Conservation (phyloP, 768 basidiomycete species). For the Tylopilus intermedius region DNA sequence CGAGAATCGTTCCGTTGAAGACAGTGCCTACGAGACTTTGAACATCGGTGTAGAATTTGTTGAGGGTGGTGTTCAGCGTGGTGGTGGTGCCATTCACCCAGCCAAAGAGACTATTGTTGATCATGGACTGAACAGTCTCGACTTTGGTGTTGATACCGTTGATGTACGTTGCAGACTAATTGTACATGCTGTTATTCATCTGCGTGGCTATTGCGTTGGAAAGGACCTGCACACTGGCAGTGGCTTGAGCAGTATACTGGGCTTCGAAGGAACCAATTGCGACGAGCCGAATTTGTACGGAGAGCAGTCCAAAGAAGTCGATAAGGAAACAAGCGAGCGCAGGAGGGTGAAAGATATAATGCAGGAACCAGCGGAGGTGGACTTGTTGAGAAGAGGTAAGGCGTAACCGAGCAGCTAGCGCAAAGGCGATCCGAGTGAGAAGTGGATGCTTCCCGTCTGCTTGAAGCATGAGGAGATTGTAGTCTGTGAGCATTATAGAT, state of each 20-base stretch:
- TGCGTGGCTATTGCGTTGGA: constrained; percentile 68
- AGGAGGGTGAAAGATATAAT: constrained; percentile 88
- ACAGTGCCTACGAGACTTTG: constrained; percentile 69
- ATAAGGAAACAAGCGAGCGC: constrained; percentile 89
- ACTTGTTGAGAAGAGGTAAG: constrained; percentile 60
- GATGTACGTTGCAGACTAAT: constrained; percentile 76
- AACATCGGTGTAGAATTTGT: constrained; percentile 80
- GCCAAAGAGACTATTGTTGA: constrained; percentile 87
- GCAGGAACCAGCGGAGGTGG: constrained; percentile 80
- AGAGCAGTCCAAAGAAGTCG: constrained; percentile 84
- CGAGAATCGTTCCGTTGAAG: constrained; percentile 82
- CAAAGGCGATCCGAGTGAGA: constrained; percentile 59
- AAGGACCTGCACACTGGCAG: constrained; percentile 58
- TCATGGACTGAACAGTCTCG: constrained; percentile 59
- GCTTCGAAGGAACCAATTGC: constrained; percentile 70
- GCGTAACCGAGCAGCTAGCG: constrained; percentile 44
- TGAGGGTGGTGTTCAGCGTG: constrained; percentile 81
- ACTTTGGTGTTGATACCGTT: constrained; percentile 68
- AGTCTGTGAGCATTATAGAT: constrained; percentile 58
- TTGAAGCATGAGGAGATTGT: constrained; percentile 75
- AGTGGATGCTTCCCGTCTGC: constrained; percentile 68
- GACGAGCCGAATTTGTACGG: constrained; percentile 80
- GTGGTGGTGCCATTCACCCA: constrained; percentile 92
- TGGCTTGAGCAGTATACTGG: constrained; percentile 60
- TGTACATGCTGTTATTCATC: constrained; percentile 80